Base-by-base conservation (phyloP, 139 green algal genomes). In the Nannochloris sp. region DNA sequence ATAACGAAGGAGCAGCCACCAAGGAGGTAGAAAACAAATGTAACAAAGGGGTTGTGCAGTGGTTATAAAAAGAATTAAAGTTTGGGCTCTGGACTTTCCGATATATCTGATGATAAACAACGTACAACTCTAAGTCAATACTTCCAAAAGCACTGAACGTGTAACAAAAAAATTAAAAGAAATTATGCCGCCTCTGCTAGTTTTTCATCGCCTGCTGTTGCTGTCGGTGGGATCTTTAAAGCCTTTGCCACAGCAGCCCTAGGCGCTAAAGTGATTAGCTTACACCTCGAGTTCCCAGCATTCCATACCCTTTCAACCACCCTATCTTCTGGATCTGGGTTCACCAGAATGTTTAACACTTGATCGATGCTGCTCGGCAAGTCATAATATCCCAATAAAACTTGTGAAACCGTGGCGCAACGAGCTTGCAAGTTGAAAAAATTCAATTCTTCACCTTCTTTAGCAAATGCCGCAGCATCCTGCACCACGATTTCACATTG, bases 361-460 rank as follows among this genome's bases (percentile, higher is more conserved):
- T 56, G n/a, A 32, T 75, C 70, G 23, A 68, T 25, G 5, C 42
- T 27, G 6, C 36, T 27, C 0, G 79, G 76, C 30, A 85, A 59
- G 7, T 29, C 27, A 63, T 85, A 85, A 46, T 69, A 85, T 29
- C 79, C 79, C 47, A 85, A 30, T 19, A 85, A 53, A 54, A 82
- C 70, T 57, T 38, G 24, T 8, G 23, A 32, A 10, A 62, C 44
- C 23, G 46, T 67, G 30, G 59, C 45, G 19, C 33, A 76, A 8
- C 59, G 68, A 19, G 35, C 59, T 69, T 78, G 71, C 35, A 64
- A 65, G 69, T 78, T 55, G 61, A 73, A 57, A 45, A 71, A 89
- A 55, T 34, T 76, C 1, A 87, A 35, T n/a, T 29, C n/a, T 56
- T 89, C 83, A 4, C 67, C 60, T 25, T 62, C 51, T 0, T 3